Base-by-base conservation (phyloP, 148 eudicot genomes). In the Cornus suecica region DNA sequence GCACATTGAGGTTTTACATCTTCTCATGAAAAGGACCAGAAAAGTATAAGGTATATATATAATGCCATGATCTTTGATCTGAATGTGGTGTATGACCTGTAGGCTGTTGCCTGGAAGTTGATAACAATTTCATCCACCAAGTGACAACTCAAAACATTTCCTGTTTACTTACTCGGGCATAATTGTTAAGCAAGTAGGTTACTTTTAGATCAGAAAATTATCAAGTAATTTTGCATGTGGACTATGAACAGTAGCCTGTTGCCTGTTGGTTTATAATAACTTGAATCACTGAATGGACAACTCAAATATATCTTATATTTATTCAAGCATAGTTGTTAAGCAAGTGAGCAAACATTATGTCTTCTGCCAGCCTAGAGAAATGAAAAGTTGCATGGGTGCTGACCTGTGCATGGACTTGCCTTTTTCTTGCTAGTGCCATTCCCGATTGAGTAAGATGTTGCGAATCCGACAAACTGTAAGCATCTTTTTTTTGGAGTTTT, bases 321-420 rank as follows among this genome's bases (percentile, higher is more conserved):
- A 10, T 20, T 23, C 24, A 29, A 28, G 34, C 24, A 29, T 28
- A n/a, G 52, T 10, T 27, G 41, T 28, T 28, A 52, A 69, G 72
- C 60, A 69, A 10, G n/a, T 20, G 42, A 42, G 13, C 25, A 42
- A 63, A n/a, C 2, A 58, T 58, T 18, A 58, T 18, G 8, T 6
- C 23, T 20, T 58, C 0, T n/a, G 25, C 62, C 62, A 18, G 62
- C 62, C 18, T 58, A 58, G 62, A 58, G 24, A n/a, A 58, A 20
- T 18, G 62, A 58, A 3, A 58, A 58, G 6, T 69, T 68, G 20
- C 16, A 54, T 74, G 54, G 68, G 23, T 41, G 79, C 86, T 74
- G 41, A 94, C 98, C 94, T 94, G 97, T 65, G 87, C 84, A 73
- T 87, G 88, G 48, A 90, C 86, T 76, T 88, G 86, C 81, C 89